phyloP scores from a whole-genome alignment of 1,284 basidiomycete genomes.

The Tylopilus sp. region DNA sequence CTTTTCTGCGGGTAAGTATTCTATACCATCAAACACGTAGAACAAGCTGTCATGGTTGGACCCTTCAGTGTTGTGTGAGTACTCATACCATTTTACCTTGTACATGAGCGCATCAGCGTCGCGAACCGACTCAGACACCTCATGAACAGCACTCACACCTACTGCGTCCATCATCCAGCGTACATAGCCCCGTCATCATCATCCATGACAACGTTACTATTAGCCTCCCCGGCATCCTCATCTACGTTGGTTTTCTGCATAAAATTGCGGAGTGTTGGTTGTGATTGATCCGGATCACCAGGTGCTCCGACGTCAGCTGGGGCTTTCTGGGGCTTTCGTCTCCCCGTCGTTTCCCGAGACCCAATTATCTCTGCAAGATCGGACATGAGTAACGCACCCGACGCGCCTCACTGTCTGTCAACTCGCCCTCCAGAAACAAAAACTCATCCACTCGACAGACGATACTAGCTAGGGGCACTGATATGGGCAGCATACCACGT shows the following conservation, averaged over 20 bases:
- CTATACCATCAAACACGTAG: no score
- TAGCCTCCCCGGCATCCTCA: constrained; percentile 20
- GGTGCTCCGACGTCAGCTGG: constrained; percentile 12
- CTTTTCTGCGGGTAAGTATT: not conserved
- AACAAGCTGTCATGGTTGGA: no score
- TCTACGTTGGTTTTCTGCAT: constrained; percentile 26
- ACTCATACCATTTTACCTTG: no score
- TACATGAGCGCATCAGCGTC: no score
- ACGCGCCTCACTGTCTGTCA: constrained; percentile 35
- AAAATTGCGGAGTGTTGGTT: constrained; percentile 47
- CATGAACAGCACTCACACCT: not conserved
- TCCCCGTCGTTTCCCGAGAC: constrained; percentile 42
- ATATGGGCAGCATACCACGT: not conserved
- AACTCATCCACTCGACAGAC: constrained; percentile 68
- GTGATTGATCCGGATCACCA: constrained; percentile 20
- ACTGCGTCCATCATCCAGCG: constrained; percentile 14
- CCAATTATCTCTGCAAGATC: constrained; percentile 50
- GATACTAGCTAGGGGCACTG: constrained; percentile 46
- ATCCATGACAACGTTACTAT: constrained; percentile 24
- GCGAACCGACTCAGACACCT: no score
- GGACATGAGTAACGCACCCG: constrained; percentile 4
- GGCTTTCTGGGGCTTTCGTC: constrained; percentile 40
- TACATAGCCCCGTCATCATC: constrained; percentile 38
- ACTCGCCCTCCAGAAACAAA: constrained; percentile 62
- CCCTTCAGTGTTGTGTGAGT: no score